phyloP scores from a whole-genome alignment of 2,329 filamentous ascomycete genomes.

The Huntiella bhutanensis region DNA sequence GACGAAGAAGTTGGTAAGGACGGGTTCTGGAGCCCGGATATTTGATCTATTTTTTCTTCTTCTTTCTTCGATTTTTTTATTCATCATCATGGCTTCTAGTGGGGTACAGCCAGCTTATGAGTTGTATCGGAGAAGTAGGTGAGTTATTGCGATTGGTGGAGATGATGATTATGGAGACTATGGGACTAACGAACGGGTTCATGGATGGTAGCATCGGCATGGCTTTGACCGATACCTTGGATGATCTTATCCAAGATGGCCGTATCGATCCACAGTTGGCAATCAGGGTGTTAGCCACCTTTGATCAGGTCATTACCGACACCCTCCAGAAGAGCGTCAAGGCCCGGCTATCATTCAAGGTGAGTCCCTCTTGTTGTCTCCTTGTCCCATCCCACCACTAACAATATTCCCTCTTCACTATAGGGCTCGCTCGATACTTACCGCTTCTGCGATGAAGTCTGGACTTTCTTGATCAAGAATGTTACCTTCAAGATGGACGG shows the following conservation, averaged over 20 bases:
- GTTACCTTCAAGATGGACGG: constrained; percentile 97
- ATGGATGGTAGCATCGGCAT: constrained; percentile 55
- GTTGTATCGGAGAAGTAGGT: constrained; percentile 97
- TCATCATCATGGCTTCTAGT: constrained; percentile 7
- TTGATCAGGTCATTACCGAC: constrained; percentile 83
- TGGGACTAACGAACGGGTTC: too few relatives aligned
- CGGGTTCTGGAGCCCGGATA: too few relatives aligned
- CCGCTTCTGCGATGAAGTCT: constrained; percentile 98
- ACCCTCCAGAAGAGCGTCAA: constrained; percentile 85
- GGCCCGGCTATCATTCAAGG: constrained; percentile 84
- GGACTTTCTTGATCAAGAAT: constrained; percentile 98
- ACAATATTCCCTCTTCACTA: background rate
- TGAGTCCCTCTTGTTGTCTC: constrained; percentile 19
- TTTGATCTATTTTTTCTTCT: too few relatives aligned
- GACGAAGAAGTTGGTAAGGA: too few relatives aligned
- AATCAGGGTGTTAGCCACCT: constrained; percentile 94
- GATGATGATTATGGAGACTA: too few relatives aligned
- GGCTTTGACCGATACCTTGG: constrained; percentile 86
- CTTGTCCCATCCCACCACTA: background rate
- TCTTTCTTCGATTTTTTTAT: background rate
- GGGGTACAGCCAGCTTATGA: constrained; percentile 54
- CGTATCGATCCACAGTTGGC: constrained; percentile 95
- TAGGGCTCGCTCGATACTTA: constrained; percentile 95
- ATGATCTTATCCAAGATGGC: constrained; percentile 84
- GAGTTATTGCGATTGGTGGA: constrained; percentile 19